Evolutionary conservation across 2,329 filamentous ascomycete genomes (phyloP).

Genomic region (Pseudodiploospora longispora): DNA sequence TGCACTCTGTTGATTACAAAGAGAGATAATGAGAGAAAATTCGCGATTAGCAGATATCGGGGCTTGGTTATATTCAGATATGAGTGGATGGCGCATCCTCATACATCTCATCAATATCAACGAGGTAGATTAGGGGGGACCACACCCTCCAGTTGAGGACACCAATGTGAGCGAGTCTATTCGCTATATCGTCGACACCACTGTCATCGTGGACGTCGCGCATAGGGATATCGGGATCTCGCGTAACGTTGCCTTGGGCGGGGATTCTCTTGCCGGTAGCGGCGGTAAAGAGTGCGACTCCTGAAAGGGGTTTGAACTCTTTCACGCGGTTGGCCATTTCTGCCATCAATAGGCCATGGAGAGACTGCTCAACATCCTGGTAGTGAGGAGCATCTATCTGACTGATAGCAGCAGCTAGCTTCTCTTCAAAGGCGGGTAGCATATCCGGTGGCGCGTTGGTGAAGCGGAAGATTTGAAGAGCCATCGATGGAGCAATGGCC

Average conservation of each 20-base stretch:
- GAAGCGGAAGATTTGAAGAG: constrained; percentile 51
- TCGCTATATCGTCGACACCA: constrained; percentile 60
- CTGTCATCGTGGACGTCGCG: constrained; percentile 43
- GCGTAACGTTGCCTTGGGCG: constrained; percentile 27
- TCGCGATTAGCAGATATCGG: too few relatives aligned
- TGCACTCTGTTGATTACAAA: too few relatives aligned
- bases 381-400: constrained; percentile 36
- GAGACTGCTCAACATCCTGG: constrained; percentile 39
- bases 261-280: constrained; percentile 44
- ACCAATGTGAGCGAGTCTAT: constrained; percentile 72
- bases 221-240: constrained; percentile 25
- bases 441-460: constrained; percentile 42
- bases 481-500: constrained; percentile 43
- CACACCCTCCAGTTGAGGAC: constrained; percentile 88
- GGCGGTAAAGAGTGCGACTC: constrained; percentile 45
- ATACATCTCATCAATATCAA: constrained; percentile 29
- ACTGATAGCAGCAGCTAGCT: constrained; percentile 36
- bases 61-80: constrained; percentile 8
- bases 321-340: constrained; percentile 42
- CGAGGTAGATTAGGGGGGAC: constrained; percentile 63
- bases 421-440: constrained; percentile 41
- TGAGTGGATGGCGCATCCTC: constrained; percentile 19
- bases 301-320: constrained; percentile 44
- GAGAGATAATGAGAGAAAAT: too few relatives aligned
- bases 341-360: constrained; percentile 39